A percentile compares a stretch with the other conserved stretches of the same genome.
These are phyloP conservation scores for Ilyonectria robusta DNA, from an alignment of 2,329 filamentous ascomycete genomes.

Conservation along the genomic window DNA sequence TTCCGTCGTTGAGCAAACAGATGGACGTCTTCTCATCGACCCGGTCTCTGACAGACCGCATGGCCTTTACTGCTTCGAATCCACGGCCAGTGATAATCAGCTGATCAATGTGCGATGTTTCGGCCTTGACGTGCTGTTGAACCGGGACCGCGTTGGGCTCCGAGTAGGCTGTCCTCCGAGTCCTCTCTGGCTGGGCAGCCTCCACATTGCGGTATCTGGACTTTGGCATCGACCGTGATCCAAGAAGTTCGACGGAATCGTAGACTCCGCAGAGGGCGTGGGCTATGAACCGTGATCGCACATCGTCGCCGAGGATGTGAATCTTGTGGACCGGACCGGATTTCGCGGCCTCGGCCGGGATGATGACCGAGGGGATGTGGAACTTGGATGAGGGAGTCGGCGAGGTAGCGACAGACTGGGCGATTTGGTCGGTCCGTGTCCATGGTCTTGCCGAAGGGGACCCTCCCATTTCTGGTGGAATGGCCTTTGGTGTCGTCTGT, in stretches of 20 bases:
- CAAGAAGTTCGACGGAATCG: conserved; percentile 56
- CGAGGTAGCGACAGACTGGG: conserved; percentile 31
- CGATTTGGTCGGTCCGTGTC: conserved; percentile 25
- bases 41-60: conserved; percentile 74
- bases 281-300: conserved; percentile 57
- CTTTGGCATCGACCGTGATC: conserved; percentile 44
- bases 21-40: conserved; percentile 79
- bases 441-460: conserved; percentile 41
- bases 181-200: conserved; percentile 37
- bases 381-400: conserved; percentile 44
- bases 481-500: conserved; percentile 40
- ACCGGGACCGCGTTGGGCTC: conserved; percentile 43
- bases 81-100: conserved; percentile 75
- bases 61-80: conserved; percentile 69
- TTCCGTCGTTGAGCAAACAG: conserved; percentile 83
- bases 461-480: conserved; percentile 39
- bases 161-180: conserved; percentile 33
- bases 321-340: conserved; percentile 56
- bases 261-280: conserved; percentile 59
- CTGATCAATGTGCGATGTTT: conserved; percentile 74
- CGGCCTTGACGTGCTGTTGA: conserved; percentile 34
- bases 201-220: conserved; percentile 52
- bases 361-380: conserved; percentile 55
- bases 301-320: conserved; percentile 59
- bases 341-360: conserved; percentile 51